Evolutionary conservation across 2,329 filamentous ascomycete genomes (phyloP).

Genomic region (Balansia obtecta): DNA sequence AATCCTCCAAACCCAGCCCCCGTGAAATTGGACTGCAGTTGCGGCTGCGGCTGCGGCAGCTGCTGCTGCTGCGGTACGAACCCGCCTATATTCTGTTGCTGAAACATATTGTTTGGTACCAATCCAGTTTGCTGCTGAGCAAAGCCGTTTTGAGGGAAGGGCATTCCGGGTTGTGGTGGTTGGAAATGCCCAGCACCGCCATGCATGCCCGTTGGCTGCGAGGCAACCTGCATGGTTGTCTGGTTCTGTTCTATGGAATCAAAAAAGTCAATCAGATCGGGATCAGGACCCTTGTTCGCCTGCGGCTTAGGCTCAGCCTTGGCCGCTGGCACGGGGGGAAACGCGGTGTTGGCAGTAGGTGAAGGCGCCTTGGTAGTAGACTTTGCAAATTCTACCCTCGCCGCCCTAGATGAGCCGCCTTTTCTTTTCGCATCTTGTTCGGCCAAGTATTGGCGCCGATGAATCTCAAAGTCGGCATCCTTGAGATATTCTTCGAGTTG

Average conservation of each 20-base stretch:
- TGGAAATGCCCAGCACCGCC: conserved; percentile 23
- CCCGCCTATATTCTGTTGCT: conserved; percentile 15
- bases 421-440: conserved; percentile 64
- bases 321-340: conserved; percentile 24
- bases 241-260: conserved; percentile 86
- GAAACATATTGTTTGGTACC: conserved; percentile 18
- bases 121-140: conserved; percentile 16
- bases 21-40: conserved; percentile 38
- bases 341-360: conserved; percentile 28
- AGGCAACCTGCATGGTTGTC: conserved; percentile 47
- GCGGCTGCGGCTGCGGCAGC: conserved; percentile 25
- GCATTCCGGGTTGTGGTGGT: conserved; percentile 25
- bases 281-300: conserved; percentile 49
- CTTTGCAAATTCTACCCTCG: conserved; percentile 24
- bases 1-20: conserved; percentile 80
- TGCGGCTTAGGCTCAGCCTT: conserved; percentile 30
- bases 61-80: conserved; percentile 18
- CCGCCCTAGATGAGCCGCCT: conserved; percentile 23
- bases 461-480: conserved; percentile 89
- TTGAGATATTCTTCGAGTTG: conserved; percentile 91
- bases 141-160: conserved; percentile 15
- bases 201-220: conserved; percentile 22
- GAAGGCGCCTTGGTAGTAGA: conserved; percentile 16
- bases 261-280: conserved; percentile 88
- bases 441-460: conserved; percentile 81